A percentile compares a stretch with the other conserved stretches of the same genome.
Conservation (phyloP, 192 early-diverging fungal species). For the Podila clonocystis region DNA sequence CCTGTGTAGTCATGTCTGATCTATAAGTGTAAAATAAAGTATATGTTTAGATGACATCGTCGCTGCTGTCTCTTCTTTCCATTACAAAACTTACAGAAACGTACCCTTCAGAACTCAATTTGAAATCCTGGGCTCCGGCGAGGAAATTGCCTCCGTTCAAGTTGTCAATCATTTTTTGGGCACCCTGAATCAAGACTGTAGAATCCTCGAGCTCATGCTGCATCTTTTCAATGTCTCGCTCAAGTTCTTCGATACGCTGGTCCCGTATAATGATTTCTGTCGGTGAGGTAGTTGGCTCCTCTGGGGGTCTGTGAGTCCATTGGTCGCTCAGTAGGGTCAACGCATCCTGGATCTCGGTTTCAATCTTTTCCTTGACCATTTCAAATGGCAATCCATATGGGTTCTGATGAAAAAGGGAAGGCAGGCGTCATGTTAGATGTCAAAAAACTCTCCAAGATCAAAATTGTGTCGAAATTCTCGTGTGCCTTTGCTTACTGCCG, state of each 20-base stretch:
- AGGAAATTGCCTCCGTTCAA: constrained; percentile 34
- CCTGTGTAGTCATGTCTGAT: constrained; percentile 45
- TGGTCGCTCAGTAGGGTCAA: constrained; percentile 35
- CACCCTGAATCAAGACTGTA: constrained; percentile 49
- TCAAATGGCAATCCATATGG: constrained; percentile 42
- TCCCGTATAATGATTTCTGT: constrained; percentile 36
- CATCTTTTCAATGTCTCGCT: constrained; percentile 39
- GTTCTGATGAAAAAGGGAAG: constrained; percentile 1
- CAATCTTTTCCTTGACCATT: constrained; percentile 41
- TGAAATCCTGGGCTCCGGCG: constrained; percentile 30
- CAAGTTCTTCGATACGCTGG: constrained; percentile 35
- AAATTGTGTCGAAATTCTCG: no score
- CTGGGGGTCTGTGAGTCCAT: constrained; percentile 27
- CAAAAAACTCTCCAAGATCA: no score
- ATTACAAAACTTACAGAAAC: background rate
- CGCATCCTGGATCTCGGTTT: constrained; percentile 40
- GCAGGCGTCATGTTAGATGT: no score
- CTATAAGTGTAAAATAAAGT: background rate
- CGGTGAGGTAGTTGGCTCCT: constrained; percentile 27
- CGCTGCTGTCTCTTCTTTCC: no score
- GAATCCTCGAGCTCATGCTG: constrained; percentile 47
- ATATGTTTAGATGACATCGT: no score
- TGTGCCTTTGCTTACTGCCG: constrained; percentile 12
- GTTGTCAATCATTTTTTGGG: constrained; percentile 51
- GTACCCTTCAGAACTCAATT: constrained; percentile 39